Evolutionary conservation across 2,329 filamentous ascomycete species (phyloP), one percentile per base, ranked within the genome.

Genomic region (Cladosporium cucumerinum): DNA sequence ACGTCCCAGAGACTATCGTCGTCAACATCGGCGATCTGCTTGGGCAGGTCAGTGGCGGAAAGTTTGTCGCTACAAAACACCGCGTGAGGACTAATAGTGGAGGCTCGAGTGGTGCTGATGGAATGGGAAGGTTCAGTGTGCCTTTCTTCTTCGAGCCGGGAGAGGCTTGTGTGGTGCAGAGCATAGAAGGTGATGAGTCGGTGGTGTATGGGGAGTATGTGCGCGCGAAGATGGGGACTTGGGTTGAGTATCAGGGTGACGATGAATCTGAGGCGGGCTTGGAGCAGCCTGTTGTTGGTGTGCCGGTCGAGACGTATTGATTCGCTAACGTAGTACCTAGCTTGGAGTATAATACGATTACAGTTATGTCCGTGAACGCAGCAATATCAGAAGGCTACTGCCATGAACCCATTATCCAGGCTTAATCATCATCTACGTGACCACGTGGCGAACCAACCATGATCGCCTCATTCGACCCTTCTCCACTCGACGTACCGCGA

Each of bases 81-180:
- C 76, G 80, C 2, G 80, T 82, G 2, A 73, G 78, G 11, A 65
- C 63, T 11, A 67, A 60, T 28, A 43, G 32, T 48, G 66, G 58
- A 21, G 32, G 66, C 57, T 26, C 66, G 30, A 51, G 49, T 18
- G 74, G 72, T 16, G 71, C 68, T 21, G 66, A 69, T 23, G 72
- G 72, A 7, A 67, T 70, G 51, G 77, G 76, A 1, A 70, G 78
- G 21, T 79, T 79, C 63, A 81, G 78, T 57, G 78, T 82, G 30
- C 80, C 80, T 1, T 82, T 82, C 69, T 82, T 82, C 71, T 82
- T 82, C 66, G 79, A 82, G 71, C 80, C 80, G 0, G 80, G 79
- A 3, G 74, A 79, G 67, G 66, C 74, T 18, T 80, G 79, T 70
- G 66, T 79, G 21, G 75, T 82, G 10, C 69, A 71, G 60, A 75